Evolutionary conservation across 192 early-diverging fungal species (phyloP), one percentile per base, ranked within the genome.

Genomic region (Entrophospora sp.): DNA sequence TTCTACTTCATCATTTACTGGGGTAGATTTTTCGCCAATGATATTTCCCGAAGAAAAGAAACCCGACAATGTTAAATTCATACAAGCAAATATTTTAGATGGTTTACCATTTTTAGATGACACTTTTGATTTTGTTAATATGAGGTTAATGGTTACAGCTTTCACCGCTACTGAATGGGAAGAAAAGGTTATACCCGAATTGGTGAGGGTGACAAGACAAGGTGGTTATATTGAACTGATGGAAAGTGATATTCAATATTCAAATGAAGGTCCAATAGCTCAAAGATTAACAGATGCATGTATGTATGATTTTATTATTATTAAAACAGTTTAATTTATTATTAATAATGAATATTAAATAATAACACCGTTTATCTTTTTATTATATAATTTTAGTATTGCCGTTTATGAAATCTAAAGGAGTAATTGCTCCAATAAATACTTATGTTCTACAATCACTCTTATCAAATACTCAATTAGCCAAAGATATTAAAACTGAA

Each of bases 21-120:
- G 70, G 1, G 31, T 77, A 13, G 75, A 77, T 53, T 69, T 74
- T 53, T 32, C 61, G 9, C 67, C 71, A 8, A 42, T n/a, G n/a
- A n/a, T 66, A 31, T 69, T 69, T 22, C 68, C 68, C 27, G 22
- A 61, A 27, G 31, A 40, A 20, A 51, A 49, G 22, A 53, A 27
- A 37, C 48, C 61, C 0, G 22, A n/a, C 3, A 69, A 69, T 28
- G 30, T 66, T 16, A 63, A 43, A 24, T 69, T 69, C 30, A n/a
- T 53, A 20, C 34, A 53, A 42, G 60, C 27, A 3, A 40, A 69
- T 63, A 28, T 69, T 8, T 25, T 51, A 28, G 24, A 52, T 24
- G 68, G 68, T 13, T 61, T 69, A 40, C 45, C 61, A 37, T 69
- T 69, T 28, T n/a, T 34, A 14, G 68, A 69, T 20, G 46, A 69